Percentiles rank a stretch among this genome's conserved stretches.
Conservation (phyloP, 345 rosid species). For the Punica granatum region DNA sequence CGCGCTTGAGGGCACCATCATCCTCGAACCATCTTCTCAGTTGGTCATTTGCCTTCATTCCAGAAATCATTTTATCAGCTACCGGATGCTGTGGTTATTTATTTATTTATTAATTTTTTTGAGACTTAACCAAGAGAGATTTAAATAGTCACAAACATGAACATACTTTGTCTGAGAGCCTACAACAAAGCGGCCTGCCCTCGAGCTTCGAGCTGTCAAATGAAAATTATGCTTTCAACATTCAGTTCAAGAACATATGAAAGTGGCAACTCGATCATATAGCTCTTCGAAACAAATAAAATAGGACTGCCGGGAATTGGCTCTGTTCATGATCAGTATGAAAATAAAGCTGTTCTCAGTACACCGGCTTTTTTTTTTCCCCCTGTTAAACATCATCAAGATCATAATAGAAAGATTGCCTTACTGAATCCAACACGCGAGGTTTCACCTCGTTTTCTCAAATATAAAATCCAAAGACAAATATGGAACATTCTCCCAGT, state of each 20-base stretch:
- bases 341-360: too few species aligned
- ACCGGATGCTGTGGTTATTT: not conserved
- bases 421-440: not conserved
- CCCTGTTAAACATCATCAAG: not conserved
- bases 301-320: too few species aligned
- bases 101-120: not conserved
- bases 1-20: constrained; percentile 68
- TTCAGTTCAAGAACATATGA: not conserved
- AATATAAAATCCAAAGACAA: not conserved
- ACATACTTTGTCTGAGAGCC: constrained; percentile 77
- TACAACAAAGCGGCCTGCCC: constrained; percentile 70
- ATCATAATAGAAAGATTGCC: not conserved
- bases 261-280: too few species aligned
- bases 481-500: not conserved
- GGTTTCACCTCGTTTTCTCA: not conserved
- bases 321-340: too few species aligned
- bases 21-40: constrained; percentile 45
- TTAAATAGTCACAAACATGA: not conserved
- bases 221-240: not conserved
- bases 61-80: not conserved
- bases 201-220: constrained; percentile 68
- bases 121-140: not conserved
- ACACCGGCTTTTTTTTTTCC: too few species aligned
- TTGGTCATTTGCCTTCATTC: constrained; percentile 37
- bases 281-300: too few species aligned